These are phyloP conservation scores for Hygrophila difformis DNA, from an alignment of 257 asterid genomes.

Conservation along the genomic window DNA sequence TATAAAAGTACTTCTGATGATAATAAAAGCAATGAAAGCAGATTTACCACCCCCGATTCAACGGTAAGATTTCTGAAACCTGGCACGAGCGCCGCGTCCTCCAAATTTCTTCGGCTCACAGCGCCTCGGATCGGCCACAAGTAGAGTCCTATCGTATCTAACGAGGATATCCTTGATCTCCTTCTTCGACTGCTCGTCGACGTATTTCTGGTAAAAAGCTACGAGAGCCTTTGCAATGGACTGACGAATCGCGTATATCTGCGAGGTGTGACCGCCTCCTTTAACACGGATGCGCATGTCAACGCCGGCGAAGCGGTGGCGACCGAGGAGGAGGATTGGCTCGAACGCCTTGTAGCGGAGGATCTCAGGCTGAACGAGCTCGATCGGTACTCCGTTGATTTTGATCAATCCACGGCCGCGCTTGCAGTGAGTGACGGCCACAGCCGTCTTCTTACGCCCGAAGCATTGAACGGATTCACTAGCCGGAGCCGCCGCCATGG, in stretches of 20 bases:
- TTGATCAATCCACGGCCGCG: constrained; percentile 34
- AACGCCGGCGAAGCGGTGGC: constrained; percentile 28
- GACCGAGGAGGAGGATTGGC: constrained; percentile 32
- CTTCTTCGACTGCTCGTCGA: constrained; percentile 39
- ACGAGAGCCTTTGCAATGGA: constrained; percentile 39
- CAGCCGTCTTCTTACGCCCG: constrained; percentile 39
- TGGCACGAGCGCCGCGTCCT: constrained; percentile 43
- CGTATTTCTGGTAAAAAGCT: constrained; percentile 34
- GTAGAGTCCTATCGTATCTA: constrained; percentile 35
- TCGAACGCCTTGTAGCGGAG: constrained; percentile 41
- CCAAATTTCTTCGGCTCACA: constrained; percentile 51
- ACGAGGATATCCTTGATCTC: constrained; percentile 36
- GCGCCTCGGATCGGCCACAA: constrained; percentile 43
- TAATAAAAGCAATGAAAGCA: background rate
- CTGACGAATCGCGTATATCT: constrained; percentile 42
- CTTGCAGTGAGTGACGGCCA: constrained; percentile 37
- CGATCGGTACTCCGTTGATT: constrained; percentile 40
- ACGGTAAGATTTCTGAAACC: constrained; percentile 15
- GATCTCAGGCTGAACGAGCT: constrained; percentile 41
- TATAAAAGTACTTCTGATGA: background rate
- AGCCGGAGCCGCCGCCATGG: constrained; percentile 20
- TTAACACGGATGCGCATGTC: constrained; percentile 43
- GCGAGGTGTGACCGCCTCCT: constrained; percentile 43
- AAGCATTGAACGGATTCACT: constrained; percentile 33
- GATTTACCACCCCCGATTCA: background rate